A percentile compares a stretch with the other conserved stretches of the same genome.
phyloP scores from a whole-genome alignment of 805 yeast genomes.

The Schizosaccharomyces pombe region DNA sequence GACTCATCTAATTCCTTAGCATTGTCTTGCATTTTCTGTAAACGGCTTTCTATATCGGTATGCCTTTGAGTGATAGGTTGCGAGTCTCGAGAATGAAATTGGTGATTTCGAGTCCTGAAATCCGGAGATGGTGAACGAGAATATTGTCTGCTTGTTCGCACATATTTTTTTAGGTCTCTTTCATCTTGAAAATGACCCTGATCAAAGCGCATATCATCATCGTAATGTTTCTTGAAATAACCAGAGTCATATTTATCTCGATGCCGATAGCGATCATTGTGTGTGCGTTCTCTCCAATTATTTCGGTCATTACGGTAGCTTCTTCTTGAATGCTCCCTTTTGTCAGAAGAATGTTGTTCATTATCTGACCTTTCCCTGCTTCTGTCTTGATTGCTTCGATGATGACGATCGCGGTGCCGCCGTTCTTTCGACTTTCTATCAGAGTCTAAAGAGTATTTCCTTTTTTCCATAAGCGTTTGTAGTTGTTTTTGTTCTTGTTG shows the following conservation, averaged over 20 bases:
- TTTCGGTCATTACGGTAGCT: background rate
- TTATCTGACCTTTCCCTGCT: no score
- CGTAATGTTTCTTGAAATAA: no score
- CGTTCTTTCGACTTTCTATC: background rate
- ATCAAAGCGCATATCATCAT: no score
- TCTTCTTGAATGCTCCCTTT: background rate
- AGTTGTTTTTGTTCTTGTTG: slow-evolving; percentile 13
- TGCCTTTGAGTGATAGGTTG: background rate
- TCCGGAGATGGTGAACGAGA: no score
- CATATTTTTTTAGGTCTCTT: no score
- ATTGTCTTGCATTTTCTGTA: slow-evolving; percentile 2
- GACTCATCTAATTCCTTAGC: background rate
- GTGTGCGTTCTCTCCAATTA: background rate
- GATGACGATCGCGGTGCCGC: background rate
- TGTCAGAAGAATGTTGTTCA: no score
- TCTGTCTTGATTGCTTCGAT: background rate
- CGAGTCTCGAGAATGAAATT: background rate
- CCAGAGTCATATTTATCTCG: no score
- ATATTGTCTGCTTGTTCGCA: no score
- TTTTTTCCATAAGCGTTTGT: slow-evolving; percentile 7
- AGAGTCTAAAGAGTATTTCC: background rate
- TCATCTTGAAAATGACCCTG: no score
- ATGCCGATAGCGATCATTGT: no score
- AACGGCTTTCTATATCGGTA: background rate
- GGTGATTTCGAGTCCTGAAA: background rate